Evolutionary conservation across 257 asterid species (phyloP), one percentile per base, ranked within the genome.

Genomic region (Lycium barbarum): DNA sequence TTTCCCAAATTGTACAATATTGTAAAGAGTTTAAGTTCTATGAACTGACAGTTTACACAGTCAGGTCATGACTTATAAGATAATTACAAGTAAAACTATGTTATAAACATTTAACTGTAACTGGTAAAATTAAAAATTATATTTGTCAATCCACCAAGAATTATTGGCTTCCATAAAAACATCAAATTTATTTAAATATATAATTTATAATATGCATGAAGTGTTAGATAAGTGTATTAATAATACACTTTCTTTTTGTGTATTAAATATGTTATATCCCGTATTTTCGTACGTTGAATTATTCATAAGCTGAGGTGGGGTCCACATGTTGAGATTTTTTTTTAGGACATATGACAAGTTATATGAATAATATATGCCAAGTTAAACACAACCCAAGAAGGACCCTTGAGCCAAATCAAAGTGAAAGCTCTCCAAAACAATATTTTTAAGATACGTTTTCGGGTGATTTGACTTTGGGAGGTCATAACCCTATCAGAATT

Each of bases 231-330:
- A 14, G 47, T 51, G 22, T 22, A 26, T 22, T 0, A 53, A 76
- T 26, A 53, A 26, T 78, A 53, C 63, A 53, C 82, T 78, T 78
- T 53, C 63, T 76, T 78, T 76, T 78, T 53, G 49, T 58, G 80
- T 83, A 79, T 84, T 66, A 84, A 58, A 57, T 15, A 53, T 22
- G n/a, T n/a, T n/a, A n/a, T n/a, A n/a, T n/a, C n/a, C n/a, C n/a
- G n/a, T n/a, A n/a, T n/a, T n/a, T n/a, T n/a, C n/a, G n/a, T n/a
- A n/a, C n/a, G n/a, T n/a, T n/a, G n/a, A n/a, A n/a, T n/a, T n/a
- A n/a, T n/a, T n/a, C n/a, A n/a, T n/a, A n/a, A n/a, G n/a, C n/a
- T n/a, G n/a, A n/a, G n/a, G n/a, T n/a, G n/a, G n/a, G n/a, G n/a
- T n/a, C n/a, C n/a, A n/a, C n/a, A n/a, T n/a, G n/a, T n/a, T n/a